These are phyloP conservation scores for Fusarium sulawesiense DNA, from an alignment of 2,329 filamentous ascomycete species.

Conservation along the genomic window DNA sequence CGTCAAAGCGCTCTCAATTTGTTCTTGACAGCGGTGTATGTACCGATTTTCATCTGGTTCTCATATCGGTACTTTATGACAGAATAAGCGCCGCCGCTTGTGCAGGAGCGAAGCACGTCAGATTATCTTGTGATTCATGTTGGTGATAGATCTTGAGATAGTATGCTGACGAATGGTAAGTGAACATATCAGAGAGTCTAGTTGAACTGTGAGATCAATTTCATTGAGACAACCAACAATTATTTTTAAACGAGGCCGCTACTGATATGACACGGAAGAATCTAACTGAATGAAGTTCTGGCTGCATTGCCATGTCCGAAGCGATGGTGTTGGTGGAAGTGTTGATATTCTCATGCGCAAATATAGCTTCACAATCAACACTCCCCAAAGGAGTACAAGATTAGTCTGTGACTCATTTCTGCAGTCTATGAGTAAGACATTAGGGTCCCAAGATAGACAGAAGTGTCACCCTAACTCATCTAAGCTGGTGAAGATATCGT, in stretches of 20 bases:
- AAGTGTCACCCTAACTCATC: too few species aligned
- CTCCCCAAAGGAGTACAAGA: background rate
- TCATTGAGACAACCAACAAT: background rate
- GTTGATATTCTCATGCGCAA: background rate
- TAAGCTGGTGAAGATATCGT: background rate
- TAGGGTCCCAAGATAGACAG: background rate
- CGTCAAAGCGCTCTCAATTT: background rate
- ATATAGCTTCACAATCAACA: background rate
- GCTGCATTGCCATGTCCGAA: background rate
- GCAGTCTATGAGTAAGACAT: background rate
- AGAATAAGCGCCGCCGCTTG: background rate
- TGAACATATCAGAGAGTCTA: background rate
- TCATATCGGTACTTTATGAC: background rate
- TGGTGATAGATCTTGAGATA: conserved; percentile 1
- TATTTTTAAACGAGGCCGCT: background rate
- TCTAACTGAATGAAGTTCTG: background rate
- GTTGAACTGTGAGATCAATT: background rate
- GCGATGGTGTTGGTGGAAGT: background rate
- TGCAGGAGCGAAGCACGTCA: background rate
- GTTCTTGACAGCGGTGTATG: background rate
- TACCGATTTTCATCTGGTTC: background rate
- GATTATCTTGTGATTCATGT: conserved; percentile 18
- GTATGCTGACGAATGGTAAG: background rate
- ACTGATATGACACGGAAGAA: background rate
- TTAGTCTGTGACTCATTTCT: background rate